Evolutionary conservation across 768 basidiomycete species (phyloP).

Genomic region (Aureoboletus auriporus): DNA sequence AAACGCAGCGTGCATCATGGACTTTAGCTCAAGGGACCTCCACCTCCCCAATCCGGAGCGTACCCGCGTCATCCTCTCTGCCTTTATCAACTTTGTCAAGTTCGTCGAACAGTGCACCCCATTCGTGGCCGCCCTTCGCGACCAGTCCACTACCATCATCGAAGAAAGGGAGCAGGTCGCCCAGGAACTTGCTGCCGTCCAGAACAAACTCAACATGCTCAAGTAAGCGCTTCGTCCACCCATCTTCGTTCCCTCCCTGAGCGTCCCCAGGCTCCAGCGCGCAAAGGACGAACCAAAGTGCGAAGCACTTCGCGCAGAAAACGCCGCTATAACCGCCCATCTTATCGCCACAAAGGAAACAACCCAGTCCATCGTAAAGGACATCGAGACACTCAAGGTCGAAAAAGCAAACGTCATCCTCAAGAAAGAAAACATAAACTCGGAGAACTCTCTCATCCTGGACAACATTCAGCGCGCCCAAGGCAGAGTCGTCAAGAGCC

Average conservation of each 20-base stretch:
- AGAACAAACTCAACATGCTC: slow-evolving; percentile 48
- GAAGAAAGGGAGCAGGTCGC: slow-evolving; percentile 59
- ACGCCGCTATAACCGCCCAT: slow-evolving; percentile 54
- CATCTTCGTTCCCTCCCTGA: background rate
- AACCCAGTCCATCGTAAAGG: slow-evolving; percentile 55
- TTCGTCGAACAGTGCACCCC: slow-evolving; percentile 74
- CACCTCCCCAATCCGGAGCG: slow-evolving; percentile 69
- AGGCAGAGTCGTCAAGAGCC: slow-evolving; percentile 84
- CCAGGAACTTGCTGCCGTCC: slow-evolving; percentile 45
- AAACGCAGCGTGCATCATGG: slow-evolving; percentile 65
- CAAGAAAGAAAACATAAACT: slow-evolving; percentile 65
- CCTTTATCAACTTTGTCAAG: slow-evolving; percentile 91
- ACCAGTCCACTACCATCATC: slow-evolving; percentile 51
- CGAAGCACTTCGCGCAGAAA: slow-evolving; percentile 56
- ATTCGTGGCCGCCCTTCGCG: slow-evolving; percentile 59
- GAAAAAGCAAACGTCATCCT: slow-evolving; percentile 62
- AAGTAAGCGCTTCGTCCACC: slow-evolving; percentile 41
- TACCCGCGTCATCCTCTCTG: slow-evolving; percentile 72
- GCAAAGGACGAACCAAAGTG: slow-evolving; percentile 69
- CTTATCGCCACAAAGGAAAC: slow-evolving; percentile 69
- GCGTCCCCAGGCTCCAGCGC: slow-evolving; percentile 47
- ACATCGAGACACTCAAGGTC: slow-evolving; percentile 67
- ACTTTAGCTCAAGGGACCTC: slow-evolving; percentile 76
- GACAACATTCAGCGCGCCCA: slow-evolving; percentile 63
- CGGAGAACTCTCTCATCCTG: slow-evolving; percentile 53